A percentile compares a stretch with the other conserved stretches of the same genome.
Conservation (phyloP, 139 green algal species). For the Chloropicon primus region DNA sequence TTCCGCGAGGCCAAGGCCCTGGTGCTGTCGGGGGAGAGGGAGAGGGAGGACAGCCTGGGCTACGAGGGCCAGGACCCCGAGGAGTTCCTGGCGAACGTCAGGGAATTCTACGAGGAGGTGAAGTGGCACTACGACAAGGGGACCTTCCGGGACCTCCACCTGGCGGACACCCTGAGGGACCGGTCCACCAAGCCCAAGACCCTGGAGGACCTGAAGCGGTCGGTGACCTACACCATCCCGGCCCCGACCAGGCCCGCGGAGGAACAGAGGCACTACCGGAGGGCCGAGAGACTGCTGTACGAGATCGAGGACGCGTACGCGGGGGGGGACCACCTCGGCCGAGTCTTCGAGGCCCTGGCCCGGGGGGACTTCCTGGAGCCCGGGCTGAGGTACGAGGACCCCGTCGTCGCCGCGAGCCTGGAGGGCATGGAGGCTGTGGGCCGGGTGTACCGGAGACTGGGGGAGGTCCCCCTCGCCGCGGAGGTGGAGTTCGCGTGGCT, state of each 20-base stretch:
- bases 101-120: neutral
- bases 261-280: neutral
- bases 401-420: too few species aligned
- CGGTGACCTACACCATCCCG: neutral
- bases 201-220: neutral
- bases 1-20: neutral
- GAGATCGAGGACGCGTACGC: neutral
- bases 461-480: neutral
- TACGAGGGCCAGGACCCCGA: neutral
- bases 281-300: neutral
- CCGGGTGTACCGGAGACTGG: neutral
- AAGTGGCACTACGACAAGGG: neutral
- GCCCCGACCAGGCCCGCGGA: neutral
- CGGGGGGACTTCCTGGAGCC: neutral
- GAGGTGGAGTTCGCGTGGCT: neutral
- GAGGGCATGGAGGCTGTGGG: too few species aligned
- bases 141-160: neutral
- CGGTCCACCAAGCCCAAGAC: neutral
- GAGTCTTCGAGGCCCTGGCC: neutral
- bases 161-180: neutral
- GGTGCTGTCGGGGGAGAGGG: neutral
- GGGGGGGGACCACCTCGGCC: neutral
- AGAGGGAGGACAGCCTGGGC: neutral
- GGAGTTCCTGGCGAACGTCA: neutral
- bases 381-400: neutral